These are phyloP conservation scores for Lipomyces sp. DNA, from an alignment of 805 yeast genomes.

Conservation along the genomic window DNA sequence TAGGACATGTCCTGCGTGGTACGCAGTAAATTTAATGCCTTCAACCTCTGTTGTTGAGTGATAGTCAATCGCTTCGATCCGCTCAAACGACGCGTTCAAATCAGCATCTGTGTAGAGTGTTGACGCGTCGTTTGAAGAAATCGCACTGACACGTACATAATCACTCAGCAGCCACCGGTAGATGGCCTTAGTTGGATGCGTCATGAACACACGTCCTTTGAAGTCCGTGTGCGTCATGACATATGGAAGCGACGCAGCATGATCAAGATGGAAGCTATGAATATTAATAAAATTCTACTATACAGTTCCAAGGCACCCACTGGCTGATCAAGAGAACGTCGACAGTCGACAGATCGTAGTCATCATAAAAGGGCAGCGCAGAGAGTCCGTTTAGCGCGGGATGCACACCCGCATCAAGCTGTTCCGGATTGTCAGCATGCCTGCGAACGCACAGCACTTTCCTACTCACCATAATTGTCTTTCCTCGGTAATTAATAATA, in stretches of 20 bases:
- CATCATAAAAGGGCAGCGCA: constrained; percentile 93
- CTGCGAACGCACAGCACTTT: neutral
- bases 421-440: constrained; percentile 1
- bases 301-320: constrained; percentile 34
- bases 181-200: constrained; percentile 98
- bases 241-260: constrained; percentile 96
- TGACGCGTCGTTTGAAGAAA: constrained; percentile 32
- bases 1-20: constrained; percentile 98
- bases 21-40: constrained; percentile 95
- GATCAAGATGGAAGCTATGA: constrained; percentile 82
- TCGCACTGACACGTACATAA: constrained; percentile 78
- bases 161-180: constrained; percentile 94
- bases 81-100: constrained; percentile 80
- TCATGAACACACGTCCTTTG: constrained; percentile 96
- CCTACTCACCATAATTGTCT: constrained; percentile 72
- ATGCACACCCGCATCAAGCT: constrained; percentile 94
- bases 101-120: constrained; percentile 88
- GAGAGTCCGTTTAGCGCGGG: constrained; percentile 92
- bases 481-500: constrained; percentile 86
- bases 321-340: constrained; percentile 89
- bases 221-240: constrained; percentile 97
- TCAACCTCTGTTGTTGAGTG: constrained; percentile 94
- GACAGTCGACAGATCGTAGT: constrained; percentile 84
- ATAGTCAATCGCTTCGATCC: constrained; percentile 91
- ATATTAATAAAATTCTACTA: neutral